These are phyloP conservation scores for Puccinellia tenuiflora DNA, from an alignment of 176 grass and related monocot species.

Conservation along the genomic window DNA sequence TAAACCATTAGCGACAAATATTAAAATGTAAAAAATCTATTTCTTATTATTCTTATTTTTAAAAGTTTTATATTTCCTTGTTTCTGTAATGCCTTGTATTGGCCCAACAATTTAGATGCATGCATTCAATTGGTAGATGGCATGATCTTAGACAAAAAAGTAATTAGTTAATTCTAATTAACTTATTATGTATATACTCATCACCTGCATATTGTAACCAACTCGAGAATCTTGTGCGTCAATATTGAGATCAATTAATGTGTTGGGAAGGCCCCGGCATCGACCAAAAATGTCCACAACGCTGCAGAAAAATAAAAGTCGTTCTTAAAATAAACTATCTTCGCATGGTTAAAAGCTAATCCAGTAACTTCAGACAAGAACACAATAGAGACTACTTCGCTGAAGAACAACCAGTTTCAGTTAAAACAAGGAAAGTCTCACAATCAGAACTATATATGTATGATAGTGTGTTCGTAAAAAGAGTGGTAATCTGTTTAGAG, in stretches of 20 bases:
- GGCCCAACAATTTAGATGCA: neutral
- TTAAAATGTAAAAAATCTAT: neutral
- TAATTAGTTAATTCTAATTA: neutral
- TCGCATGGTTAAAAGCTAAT: neutral
- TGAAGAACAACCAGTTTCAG: neutral
- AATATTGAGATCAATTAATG: constrained; percentile 9
- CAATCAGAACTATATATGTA: neutral
- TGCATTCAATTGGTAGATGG: neutral
- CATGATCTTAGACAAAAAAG: neutral
- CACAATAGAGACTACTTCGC: neutral
- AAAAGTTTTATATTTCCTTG: neutral
- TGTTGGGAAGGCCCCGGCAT: constrained; percentile 6
- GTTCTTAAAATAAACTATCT: neutral
- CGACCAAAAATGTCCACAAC: constrained; percentile 19
- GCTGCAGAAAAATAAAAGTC: neutral
- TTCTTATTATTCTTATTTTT: neutral
- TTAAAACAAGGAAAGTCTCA: neutral
- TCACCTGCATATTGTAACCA: constrained; percentile 18
- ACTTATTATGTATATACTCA: neutral
- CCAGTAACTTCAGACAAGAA: neutral
- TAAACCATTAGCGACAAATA: neutral
- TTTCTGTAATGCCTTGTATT: neutral
- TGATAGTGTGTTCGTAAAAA: neutral
- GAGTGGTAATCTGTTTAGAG: neutral
- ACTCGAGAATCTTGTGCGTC: neutral